Evolutionary conservation across 495 filamentous ascomycete species (phyloP), one percentile per base, ranked within the genome.

Genomic region (Penicillium paradoxum): DNA sequence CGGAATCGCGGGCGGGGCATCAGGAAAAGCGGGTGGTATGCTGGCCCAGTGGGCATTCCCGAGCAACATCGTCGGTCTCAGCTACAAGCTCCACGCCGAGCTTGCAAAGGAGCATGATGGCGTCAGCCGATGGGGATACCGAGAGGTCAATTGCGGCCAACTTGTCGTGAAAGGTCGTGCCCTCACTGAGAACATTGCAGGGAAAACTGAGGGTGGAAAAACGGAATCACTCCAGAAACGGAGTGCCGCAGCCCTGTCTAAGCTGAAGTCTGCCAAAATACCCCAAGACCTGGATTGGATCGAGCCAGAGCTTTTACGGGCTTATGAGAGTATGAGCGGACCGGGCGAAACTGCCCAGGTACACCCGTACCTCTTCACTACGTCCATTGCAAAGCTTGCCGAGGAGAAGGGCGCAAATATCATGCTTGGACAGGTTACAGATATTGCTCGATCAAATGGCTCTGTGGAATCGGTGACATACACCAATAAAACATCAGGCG

Each of bases 31-130:
- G 1, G 93, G 93, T 4, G 93, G 93, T 1, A 79, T 98, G 11
- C 75, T 98, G 15, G 93, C 85, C 1, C 76, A 91, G 36, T 98
- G 93, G 93, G 93, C 93, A 10, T 96, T 97, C 62, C 93, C 93
- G 1, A 78, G 68, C 56, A 87, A 79, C 60, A 81, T 98, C 51
- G 93, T 97, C 1, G 88, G 89, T 2, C 73, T 98, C 47, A 93
- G 88, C 55, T 98, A 88, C 72, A 77, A 79, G 40, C 76, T 97
- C 9, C 93, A 98, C 62, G 79, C 81, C 13, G 82, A 96, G 52
- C 75, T 98, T 6, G 88, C 95, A n/a, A 78, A 79, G 22, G 88
- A 93, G 63, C 90, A 98, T 62, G 79, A 79, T 52, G 93, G 93
- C 11, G 83, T 79, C 57, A 78, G 87, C 36, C 72, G 80, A 67